These are phyloP conservation scores for Candida peoriensis DNA, from an alignment of 805 yeast species.

Conservation along the genomic window DNA sequence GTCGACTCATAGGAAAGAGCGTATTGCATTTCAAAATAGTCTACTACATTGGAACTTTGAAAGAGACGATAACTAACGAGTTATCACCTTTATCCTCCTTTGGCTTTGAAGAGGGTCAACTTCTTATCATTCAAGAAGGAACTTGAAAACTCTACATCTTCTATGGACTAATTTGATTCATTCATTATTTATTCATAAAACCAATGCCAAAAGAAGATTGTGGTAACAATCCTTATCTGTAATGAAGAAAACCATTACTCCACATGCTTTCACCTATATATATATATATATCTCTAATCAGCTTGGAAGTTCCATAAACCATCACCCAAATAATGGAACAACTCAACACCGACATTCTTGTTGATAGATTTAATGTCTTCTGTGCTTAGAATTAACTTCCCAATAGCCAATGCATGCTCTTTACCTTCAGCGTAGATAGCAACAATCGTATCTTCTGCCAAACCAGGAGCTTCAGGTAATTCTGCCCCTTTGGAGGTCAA, in stretches of 20 bases:
- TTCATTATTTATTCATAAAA: constrained; percentile 3
- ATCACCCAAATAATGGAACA: constrained; percentile 81
- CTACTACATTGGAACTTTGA: constrained; percentile 17
- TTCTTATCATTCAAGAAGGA: constrained; percentile 6
- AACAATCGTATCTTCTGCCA: constrained; percentile 66
- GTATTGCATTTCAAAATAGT: constrained; percentile 23
- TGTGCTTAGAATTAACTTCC: constrained; percentile 81
- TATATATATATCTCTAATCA: constrained; percentile 30
- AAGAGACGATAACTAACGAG: constrained; percentile 21
- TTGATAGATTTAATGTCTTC: constrained; percentile 79
- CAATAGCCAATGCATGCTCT: constrained; percentile 85
- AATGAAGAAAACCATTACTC: not conserved
- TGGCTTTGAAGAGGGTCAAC: constrained; percentile 16
- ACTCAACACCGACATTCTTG: constrained; percentile 86
- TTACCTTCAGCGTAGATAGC: constrained; percentile 90
- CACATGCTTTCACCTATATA: not conserved
- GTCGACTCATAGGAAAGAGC: constrained; percentile 18
- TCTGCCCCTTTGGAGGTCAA: constrained; percentile 80
- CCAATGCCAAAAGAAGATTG: not conserved
- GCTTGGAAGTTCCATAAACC: constrained; percentile 71
- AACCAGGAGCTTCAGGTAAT: constrained; percentile 67
- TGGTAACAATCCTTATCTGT: no score
- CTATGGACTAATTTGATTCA: no score
- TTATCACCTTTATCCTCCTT: constrained; percentile 21
- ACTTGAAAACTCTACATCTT: no score